phyloP scores from a whole-genome alignment of 164 flowering plant species.

The Tetrastigma voinierianum region DNA sequence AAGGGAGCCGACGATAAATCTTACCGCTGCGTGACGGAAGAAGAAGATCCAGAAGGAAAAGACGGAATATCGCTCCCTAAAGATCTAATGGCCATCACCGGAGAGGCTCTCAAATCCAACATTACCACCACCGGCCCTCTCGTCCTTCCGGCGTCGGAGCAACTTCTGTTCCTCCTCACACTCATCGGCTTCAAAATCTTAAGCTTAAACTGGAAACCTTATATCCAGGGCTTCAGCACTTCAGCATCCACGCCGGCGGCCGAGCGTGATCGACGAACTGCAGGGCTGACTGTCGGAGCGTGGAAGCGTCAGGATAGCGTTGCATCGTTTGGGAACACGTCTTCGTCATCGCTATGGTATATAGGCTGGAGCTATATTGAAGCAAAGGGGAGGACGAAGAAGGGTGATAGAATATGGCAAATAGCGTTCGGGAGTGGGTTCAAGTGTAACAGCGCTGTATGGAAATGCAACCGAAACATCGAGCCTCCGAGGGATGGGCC shows the following conservation, averaged over 20 bases:
- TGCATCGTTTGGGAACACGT: conserved; percentile 64
- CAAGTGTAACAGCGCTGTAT: conserved; percentile 70
- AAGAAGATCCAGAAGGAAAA: conserved; percentile 52
- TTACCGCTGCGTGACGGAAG: conserved; percentile 45
- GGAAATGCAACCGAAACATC: conserved; percentile 63
- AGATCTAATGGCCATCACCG: conserved; percentile 65
- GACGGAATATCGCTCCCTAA: conserved; percentile 50
- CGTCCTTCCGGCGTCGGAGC: conserved; percentile 62
- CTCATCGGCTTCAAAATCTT: conserved; percentile 49
- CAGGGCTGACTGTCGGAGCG: no score
- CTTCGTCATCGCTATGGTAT: conserved; percentile 72
- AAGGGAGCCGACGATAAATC: conserved; percentile 61
- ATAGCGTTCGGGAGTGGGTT: conserved; percentile 70
- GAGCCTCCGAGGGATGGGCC: conserved; percentile 36
- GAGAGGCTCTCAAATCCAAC: conserved; percentile 62
- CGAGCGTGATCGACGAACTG: no score
- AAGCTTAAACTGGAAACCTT: conserved; percentile 58
- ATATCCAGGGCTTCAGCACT: conserved; percentile 71
- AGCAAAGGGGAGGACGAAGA: conserved; percentile 63
- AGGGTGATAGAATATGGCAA: conserved; percentile 67
- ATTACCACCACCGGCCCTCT: conserved; percentile 62
- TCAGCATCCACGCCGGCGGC: conserved; percentile 79
- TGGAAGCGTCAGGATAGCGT: conserved; percentile 68
- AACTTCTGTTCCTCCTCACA: conserved; percentile 40
- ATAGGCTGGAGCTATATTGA: conserved; percentile 57